Percentiles rank a stretch among this genome's conserved stretches.
These are phyloP conservation scores for Senna tora DNA, from an alignment of 306 rosid species.

Conservation along the genomic window DNA sequence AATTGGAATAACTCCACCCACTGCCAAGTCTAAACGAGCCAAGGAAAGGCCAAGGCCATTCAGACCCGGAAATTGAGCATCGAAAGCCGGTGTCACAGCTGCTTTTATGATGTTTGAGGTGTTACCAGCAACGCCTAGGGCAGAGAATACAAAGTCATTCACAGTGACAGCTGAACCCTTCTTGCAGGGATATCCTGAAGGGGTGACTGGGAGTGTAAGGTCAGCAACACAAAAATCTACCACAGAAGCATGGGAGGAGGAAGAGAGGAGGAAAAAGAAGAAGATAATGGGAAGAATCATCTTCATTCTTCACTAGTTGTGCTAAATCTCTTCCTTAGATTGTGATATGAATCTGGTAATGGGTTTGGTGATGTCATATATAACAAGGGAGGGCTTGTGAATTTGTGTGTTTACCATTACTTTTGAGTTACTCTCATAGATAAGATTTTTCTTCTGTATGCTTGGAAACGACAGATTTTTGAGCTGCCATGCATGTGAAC, in stretches of 20 bases:
- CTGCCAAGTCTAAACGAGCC: slow-evolving; percentile 64
- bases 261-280: slow-evolving; percentile 39
- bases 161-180: slow-evolving; percentile 49
- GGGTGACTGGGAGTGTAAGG: slow-evolving; percentile 50
- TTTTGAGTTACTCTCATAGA: slow-evolving; percentile 18
- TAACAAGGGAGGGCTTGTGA: slow-evolving; percentile 29
- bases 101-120: slow-evolving; percentile 79
- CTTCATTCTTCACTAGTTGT: slow-evolving; percentile 25
- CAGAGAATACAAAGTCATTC: slow-evolving; percentile 59
- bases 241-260: slow-evolving; percentile 59
- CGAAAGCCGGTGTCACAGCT: slow-evolving; percentile 66
- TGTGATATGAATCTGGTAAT: background rate
- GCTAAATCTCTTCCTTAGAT: background rate
- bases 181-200: slow-evolving; percentile 81
- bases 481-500: slow-evolving; percentile 53
- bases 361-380: slow-evolving; percentile 28
- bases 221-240: slow-evolving; percentile 89
- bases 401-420: slow-evolving; percentile 12
- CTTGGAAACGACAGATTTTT: slow-evolving; percentile 46
- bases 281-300: slow-evolving; percentile 49
- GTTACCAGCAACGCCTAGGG: slow-evolving; percentile 65
- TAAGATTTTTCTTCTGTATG: slow-evolving; percentile 23
- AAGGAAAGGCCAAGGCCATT: slow-evolving; percentile 79
- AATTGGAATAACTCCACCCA: slow-evolving; percentile 68
- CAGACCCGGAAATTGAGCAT: slow-evolving; percentile 62